These are phyloP conservation scores for Talaromyces adpressus DNA, from an alignment of 495 filamentous ascomycete genomes.

Conservation along the genomic window DNA sequence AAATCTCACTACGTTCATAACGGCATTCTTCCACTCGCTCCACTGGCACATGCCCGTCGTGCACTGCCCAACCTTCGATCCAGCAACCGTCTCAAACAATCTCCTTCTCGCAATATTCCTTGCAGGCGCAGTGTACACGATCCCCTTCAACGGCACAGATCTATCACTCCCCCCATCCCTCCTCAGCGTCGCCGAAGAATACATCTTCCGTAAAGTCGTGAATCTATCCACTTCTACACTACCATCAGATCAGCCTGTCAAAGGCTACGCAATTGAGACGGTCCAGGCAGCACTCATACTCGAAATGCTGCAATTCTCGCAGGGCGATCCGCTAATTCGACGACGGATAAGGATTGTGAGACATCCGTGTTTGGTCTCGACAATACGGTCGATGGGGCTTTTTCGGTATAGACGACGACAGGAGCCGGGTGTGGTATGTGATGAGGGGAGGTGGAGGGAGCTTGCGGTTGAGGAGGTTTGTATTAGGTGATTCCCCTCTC, in stretches of 20 bases:
- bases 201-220: conserved; percentile 26
- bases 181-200: conserved; percentile 32
- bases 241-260: conserved; percentile 9
- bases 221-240: conserved; percentile 14
- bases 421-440: conserved; percentile 10
- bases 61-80: conserved; percentile 33
- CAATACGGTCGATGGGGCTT: conserved; percentile 25
- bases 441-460: conserved; percentile 20
- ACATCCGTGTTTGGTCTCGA: conserved; percentile 31
- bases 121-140: conserved; percentile 26
- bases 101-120: conserved; percentile 29
- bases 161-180: conserved; percentile 17
- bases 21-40: conserved; percentile 32
- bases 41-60: conserved; percentile 35
- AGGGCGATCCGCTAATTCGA: conserved; percentile 24
- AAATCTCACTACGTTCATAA: conserved; percentile 28
- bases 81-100: conserved; percentile 24
- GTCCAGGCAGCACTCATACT: conserved; percentile 32
- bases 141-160: conserved; percentile 15
- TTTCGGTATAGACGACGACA: conserved; percentile 21
- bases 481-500: conserved; percentile 19
- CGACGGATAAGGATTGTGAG: conserved; percentile 32
- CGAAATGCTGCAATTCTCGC: conserved; percentile 34
- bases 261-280: conserved; percentile 19
- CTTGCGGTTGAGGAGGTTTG: conserved; percentile 29